Base-by-base conservation (phyloP, 257 asterid genomes). In the Leptodermis oblonga region DNA sequence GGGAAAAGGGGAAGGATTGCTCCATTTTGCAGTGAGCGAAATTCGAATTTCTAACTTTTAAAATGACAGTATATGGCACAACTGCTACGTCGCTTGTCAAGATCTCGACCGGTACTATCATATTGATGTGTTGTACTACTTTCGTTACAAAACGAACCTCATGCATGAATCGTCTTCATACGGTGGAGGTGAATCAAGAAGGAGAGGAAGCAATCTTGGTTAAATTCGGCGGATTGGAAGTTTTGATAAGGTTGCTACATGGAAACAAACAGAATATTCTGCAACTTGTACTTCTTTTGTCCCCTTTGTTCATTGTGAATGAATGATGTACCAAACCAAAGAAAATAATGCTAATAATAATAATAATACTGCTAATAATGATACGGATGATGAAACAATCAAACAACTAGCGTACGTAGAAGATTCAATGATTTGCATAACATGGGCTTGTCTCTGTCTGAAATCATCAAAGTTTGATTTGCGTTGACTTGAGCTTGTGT, bases 371-470 rank as follows among this genome's bases (percentile, higher is more conserved):
- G 6, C 3, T 45, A 45, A 45, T 2, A n/a, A n/a, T n/a, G n/a
- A n/a, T n/a, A n/a, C n/a, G n/a, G n/a, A n/a, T n/a, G n/a, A n/a
- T n/a, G n/a, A n/a, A n/a, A n/a, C n/a, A n/a, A n/a, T n/a, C 17
- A 45, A 45, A 7, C 51, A 45, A 45, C 4, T 22, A 46, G 23
- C 42, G 4, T 64, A 34, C 28, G 65, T 69, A 28, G 31, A 55
- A 66, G 70, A 51, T 52, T 53, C 62, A 78, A 70, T 69, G 74
- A 78, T 53, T 46, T 42, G 70, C 55, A 61, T 61, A 78, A 78
- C 79, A 66, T 74, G 79, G 76, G 61, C 70, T 60, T 66, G 79
- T 74, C 70, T 70, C 52, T 36, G 54, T 70, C 52, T 36, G 54
- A 41, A 43, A 58, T 60, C 53, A 20, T 33, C 62, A 17, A 34